Conservation (phyloP, 768 basidiomycete species). For the Piloderma croceum region DNA sequence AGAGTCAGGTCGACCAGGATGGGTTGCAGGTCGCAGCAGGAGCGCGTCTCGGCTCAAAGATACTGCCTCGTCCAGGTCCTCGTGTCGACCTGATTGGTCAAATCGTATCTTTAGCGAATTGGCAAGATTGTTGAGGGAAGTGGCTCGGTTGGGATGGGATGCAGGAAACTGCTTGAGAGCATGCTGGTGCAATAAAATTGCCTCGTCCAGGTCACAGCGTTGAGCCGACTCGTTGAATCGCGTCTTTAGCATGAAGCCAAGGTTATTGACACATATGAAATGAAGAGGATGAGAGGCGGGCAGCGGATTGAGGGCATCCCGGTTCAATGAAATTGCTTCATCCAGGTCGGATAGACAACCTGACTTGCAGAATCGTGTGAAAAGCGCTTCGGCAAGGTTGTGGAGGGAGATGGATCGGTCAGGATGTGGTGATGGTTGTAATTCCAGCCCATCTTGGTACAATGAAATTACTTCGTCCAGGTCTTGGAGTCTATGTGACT, state of each 20-base stretch:
- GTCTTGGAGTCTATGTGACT: slow-evolving; percentile 4
- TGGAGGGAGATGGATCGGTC: slow-evolving; percentile 2
- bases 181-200: slow-evolving; percentile 13
- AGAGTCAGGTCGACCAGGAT: slow-evolving; percentile 7
- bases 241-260: slow-evolving; percentile 11
- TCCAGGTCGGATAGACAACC: slow-evolving; percentile 6
- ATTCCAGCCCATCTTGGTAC: neutral
- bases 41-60: slow-evolving; percentile 5
- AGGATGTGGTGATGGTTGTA: slow-evolving; percentile 2
- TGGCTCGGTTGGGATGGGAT: slow-evolving; percentile 14
- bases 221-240: slow-evolving; percentile 23
- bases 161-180: slow-evolving; percentile 7
- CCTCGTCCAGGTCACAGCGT: slow-evolving; percentile 18
- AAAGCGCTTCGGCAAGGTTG: slow-evolving; percentile 16
- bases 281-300: slow-evolving; percentile 12
- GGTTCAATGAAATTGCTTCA: too few species aligned
- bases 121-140: slow-evolving; percentile 20
- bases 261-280: slow-evolving; percentile 10
- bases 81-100: too few species aligned
- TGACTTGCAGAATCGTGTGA: slow-evolving; percentile 18
- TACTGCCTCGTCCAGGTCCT: slow-evolving; percentile 26
- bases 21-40: slow-evolving; percentile 11
- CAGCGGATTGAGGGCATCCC: slow-evolving; percentile 8
- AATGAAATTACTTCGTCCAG: slow-evolving; percentile 6
- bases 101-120: slow-evolving; percentile 20